Evolutionary conservation across 2,329 filamentous ascomycete genomes (phyloP).

Genomic region (Triangularia setosa): DNA sequence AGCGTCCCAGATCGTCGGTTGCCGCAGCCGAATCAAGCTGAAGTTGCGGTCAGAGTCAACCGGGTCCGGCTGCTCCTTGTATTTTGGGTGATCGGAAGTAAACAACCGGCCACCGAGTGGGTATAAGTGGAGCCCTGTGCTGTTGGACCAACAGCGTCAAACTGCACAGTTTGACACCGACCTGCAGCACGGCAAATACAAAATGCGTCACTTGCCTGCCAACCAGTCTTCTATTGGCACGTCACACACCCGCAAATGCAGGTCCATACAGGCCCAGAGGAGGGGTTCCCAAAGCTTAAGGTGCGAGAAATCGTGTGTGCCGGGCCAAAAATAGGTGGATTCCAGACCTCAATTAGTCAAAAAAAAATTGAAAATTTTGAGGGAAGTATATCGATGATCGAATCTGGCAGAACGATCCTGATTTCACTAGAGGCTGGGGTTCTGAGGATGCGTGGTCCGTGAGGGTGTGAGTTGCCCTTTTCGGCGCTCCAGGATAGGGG

Average conservation of each 20-base stretch:
- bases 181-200: conserved; percentile 20
- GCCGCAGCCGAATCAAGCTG: conserved; percentile 10
- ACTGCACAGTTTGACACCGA: conserved; percentile 10
- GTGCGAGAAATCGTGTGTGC: background rate
- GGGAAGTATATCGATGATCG: background rate
- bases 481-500: background rate
- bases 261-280: conserved; percentile 15
- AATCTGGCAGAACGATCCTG: background rate
- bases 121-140: conserved; percentile 4
- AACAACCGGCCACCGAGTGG: conserved; percentile 22
- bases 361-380: background rate
- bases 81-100: conserved; percentile 16
- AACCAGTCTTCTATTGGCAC: conserved; percentile 21
- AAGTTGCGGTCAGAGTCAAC: conserved; percentile 26
- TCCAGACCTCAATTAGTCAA: background rate
- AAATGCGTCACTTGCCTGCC: conserved; percentile 16
- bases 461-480: background rate
- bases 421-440: background rate
- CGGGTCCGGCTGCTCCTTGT: background rate
- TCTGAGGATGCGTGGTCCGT: background rate
- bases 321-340: background rate
- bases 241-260: conserved; percentile 16
- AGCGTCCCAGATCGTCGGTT: conserved; percentile 12
- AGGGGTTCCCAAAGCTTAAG: background rate
- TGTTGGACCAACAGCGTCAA: background rate